These are phyloP conservation scores for Kentomonas sorsogonicus DNA, from an alignment of 208 protist species.

Conservation along the genomic window DNA sequence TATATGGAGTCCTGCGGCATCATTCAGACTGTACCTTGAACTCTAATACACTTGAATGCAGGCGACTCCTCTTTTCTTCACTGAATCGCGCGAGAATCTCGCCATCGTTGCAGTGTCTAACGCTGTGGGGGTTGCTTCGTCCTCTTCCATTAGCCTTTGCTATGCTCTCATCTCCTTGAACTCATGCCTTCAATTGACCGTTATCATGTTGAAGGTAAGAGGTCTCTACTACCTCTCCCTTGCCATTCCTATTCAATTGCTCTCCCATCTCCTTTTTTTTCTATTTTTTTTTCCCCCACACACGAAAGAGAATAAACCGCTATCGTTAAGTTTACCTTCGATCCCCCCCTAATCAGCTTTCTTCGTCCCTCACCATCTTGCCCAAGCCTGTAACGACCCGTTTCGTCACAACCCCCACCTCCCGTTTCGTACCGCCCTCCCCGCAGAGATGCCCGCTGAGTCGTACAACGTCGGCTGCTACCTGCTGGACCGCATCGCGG, in stretches of 20 bases:
- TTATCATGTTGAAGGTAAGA: too few species aligned
- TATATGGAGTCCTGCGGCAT: too few species aligned
- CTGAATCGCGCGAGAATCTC: neutral
- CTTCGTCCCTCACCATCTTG: too few species aligned
- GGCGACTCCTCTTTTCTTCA: too few species aligned
- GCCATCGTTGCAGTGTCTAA: neutral
- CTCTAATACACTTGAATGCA: too few species aligned
- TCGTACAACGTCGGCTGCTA: conserved; percentile 41
- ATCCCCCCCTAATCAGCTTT: too few species aligned
- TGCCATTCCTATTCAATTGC: neutral
- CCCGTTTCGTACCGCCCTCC: neutral
- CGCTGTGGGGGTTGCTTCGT: neutral
- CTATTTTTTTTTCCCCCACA: conserved; percentile 3
- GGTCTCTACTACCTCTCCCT: conserved; percentile 5
- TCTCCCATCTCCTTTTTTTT: neutral
- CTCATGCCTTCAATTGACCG: too few species aligned
- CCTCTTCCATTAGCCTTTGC: neutral
- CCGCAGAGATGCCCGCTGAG: conserved; percentile 20
- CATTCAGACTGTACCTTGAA: too few species aligned
- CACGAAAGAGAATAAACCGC: neutral
- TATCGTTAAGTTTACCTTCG: too few species aligned
- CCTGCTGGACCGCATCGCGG: conserved; percentile 31
- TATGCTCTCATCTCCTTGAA: neutral
- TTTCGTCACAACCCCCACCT: too few species aligned
- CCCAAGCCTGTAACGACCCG: too few species aligned